Base-by-base conservation (phyloP, 768 basidiomycete genomes). In the Imleria badia region DNA sequence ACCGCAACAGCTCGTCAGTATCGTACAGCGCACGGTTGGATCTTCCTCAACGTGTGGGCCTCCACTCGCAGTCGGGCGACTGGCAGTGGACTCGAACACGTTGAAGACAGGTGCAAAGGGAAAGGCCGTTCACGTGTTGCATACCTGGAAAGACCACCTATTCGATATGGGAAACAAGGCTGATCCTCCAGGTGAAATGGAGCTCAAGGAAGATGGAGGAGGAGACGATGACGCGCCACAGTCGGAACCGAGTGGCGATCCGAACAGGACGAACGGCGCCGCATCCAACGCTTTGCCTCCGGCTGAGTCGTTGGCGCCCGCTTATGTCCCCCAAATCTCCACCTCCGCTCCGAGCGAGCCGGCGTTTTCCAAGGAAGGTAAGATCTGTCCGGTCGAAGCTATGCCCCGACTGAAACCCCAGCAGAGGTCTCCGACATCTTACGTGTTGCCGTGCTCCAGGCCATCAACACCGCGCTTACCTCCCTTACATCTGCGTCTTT, bases 81-180 rank as follows among this genome's bases (percentile, higher is more conserved):
- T 91, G 79, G 87, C 84, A 5, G 70, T 89, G 11, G 65, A 81
- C 17, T 73, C 78, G 42, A 74, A 78, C 48, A 73, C 75, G 42
- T 65, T 90, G 51, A 67, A 73, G 42, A 70, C 72, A n/a, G 73
- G 71, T 20, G 76, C 74, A 48, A 91, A 89, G 62, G 91, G 91
- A 1, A 93, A 93, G 66, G 91, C 89, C 0, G 88, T 91, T 10
- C 75, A 76, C 35, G 72, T 91, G 5, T 58, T 86, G 19, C 91
- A 93, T 62, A 81, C 84, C 3, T 91, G 87, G 84, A 87, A 86
- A 63, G 91, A 93, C 61, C 72, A 78, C 61, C 66, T 92, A 12
- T 93, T 88, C 82, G 79, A 84, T 11, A 77, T 87, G 75, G 91
- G 90, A 26, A 72, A 72, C n/a, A 89, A 84, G 63, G 54, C 59